A percentile compares a stretch with the other conserved stretches of the same genome.
Conservation (phyloP, 768 basidiomycete genomes). For the Suillus brevipes region DNA sequence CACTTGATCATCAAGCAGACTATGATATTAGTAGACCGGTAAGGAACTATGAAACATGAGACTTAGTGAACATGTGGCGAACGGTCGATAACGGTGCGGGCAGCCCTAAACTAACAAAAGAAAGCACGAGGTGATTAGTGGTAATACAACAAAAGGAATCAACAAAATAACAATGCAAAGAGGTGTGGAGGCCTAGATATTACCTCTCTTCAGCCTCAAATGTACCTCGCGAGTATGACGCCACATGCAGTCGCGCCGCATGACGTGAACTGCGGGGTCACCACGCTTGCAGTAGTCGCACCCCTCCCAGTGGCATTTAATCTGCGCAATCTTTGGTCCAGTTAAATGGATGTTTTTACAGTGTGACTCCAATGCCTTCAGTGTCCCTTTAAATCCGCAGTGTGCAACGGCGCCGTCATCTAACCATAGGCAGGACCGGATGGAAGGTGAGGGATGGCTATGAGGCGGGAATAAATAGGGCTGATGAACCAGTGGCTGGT, state of each 20-base stretch:
- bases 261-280: not conserved
- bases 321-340: not conserved
- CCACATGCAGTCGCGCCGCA: not conserved
- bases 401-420: not conserved
- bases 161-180: not conserved
- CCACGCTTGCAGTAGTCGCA: not conserved
- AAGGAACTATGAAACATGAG: not conserved
- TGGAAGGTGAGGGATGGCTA: not conserved
- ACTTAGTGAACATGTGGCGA: not conserved
- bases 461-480: not conserved
- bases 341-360: not conserved
- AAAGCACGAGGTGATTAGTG: not conserved
- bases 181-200: not conserved
- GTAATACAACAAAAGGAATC: not conserved
- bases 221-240: not conserved
- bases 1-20: not conserved
- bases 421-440: not conserved
- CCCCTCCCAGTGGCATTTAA: not conserved
- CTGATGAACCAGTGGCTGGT: not conserved
- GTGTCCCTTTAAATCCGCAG: not conserved
- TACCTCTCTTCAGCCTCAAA: not conserved
- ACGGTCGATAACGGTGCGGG: not conserved
- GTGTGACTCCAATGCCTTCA: not conserved
- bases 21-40: no score
- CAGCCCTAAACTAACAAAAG: no score